Evolutionary conservation across 2,329 filamentous ascomycete species (phyloP).

Genomic region (Fusarium sp.): DNA sequence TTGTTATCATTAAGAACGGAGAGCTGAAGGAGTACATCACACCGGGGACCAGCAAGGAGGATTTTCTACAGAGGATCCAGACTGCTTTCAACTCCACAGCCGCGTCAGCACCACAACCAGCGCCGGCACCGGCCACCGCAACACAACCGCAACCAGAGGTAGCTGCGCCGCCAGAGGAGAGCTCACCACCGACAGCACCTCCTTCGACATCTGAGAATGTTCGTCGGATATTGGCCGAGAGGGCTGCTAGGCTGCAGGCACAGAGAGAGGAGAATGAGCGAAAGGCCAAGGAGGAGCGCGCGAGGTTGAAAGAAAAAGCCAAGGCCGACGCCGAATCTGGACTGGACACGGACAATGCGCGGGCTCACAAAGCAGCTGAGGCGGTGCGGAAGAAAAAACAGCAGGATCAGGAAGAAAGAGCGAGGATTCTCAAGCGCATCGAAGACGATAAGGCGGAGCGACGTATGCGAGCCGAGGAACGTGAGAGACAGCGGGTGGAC

Average conservation of each 20-base stretch:
- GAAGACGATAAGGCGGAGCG: slow-evolving; percentile 80
- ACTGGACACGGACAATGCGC: slow-evolving; percentile 45
- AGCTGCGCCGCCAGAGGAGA: slow-evolving; percentile 25
- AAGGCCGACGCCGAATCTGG: slow-evolving; percentile 54
- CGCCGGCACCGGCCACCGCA: slow-evolving; percentile 26
- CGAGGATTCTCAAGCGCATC: slow-evolving; percentile 78
- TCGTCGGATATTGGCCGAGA: slow-evolving; percentile 60
- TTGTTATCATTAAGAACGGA: slow-evolving; percentile 84
- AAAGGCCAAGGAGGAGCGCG: slow-evolving; percentile 62
- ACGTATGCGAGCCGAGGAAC: slow-evolving; percentile 64
- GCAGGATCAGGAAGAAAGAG: slow-evolving; percentile 74
- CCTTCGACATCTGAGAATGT: slow-evolving; percentile 50
- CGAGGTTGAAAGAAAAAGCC: slow-evolving; percentile 60
- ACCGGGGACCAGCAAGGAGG: slow-evolving; percentile 70
- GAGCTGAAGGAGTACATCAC: slow-evolving; percentile 81
- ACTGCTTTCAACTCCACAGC: slow-evolving; percentile 48
- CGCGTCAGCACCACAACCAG: slow-evolving; percentile 28
- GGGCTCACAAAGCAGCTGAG: slow-evolving; percentile 61
- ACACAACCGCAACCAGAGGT: slow-evolving; percentile 39
- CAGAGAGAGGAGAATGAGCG: slow-evolving; percentile 58
- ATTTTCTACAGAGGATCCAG: slow-evolving; percentile 66
- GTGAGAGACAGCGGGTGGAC: slow-evolving; percentile 56
- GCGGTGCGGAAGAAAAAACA: slow-evolving; percentile 71
- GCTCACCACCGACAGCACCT: slow-evolving; percentile 31
- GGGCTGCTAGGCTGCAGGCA: slow-evolving; percentile 57